These are phyloP conservation scores for Clohesyomyces aquaticus DNA, from an alignment of 495 filamentous ascomycete genomes.

Conservation along the genomic window DNA sequence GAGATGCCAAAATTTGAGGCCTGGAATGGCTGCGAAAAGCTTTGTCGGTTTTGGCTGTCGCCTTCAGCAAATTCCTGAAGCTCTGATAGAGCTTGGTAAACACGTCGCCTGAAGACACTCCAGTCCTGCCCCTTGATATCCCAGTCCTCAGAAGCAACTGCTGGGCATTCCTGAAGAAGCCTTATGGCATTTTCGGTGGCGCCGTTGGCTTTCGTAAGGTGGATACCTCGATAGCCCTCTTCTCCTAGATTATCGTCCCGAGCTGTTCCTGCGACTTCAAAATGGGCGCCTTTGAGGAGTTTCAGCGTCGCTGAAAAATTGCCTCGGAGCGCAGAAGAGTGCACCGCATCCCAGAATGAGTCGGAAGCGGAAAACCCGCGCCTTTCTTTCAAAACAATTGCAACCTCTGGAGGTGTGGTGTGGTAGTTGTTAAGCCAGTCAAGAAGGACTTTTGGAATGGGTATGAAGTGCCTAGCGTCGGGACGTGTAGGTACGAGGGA, in stretches of 20 bases:
- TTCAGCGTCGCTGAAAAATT: constrained; percentile 63
- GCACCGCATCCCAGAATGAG: constrained; percentile 80
- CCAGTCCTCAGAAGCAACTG: constrained; percentile 67
- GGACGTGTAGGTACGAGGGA: constrained; percentile 37
- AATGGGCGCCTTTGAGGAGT: constrained; percentile 71
- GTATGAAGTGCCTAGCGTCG: constrained; percentile 39
- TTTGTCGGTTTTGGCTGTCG: constrained; percentile 31
- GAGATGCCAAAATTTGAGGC: constrained; percentile 60
- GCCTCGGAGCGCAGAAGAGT: constrained; percentile 64
- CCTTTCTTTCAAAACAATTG: constrained; percentile 60
- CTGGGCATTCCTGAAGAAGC: constrained; percentile 72
- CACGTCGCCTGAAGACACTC: constrained; percentile 73
- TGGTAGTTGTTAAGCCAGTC: constrained; percentile 77
- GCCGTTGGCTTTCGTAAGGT: constrained; percentile 71
- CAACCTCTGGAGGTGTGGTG: constrained; percentile 63
- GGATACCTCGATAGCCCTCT: constrained; percentile 68
- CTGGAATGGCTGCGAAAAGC: constrained; percentile 44
- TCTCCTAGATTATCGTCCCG: constrained; percentile 61
- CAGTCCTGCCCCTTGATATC: constrained; percentile 75
- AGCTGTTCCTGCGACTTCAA: constrained; percentile 67
- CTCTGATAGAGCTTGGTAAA: constrained; percentile 65
- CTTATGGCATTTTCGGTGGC: constrained; percentile 67
- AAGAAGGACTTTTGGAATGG: constrained; percentile 73
- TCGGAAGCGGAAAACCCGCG: constrained; percentile 73
- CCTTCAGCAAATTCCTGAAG: constrained; percentile 61